Conservation (phyloP, 495 filamentous ascomycete species). For the Neurospora sp. region DNA sequence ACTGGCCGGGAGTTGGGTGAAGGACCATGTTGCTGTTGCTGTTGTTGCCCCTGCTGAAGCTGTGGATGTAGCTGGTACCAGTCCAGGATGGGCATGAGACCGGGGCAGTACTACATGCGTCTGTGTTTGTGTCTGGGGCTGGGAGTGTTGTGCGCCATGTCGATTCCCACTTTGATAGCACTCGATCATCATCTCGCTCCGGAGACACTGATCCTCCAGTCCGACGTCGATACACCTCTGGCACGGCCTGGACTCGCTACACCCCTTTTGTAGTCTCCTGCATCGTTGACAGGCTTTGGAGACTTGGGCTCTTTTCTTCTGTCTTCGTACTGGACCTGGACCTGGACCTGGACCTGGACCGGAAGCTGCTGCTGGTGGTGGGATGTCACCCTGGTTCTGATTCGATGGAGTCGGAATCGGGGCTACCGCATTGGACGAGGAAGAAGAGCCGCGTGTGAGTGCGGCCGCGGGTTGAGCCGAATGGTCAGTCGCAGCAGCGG, state of each 20-base stretch:
- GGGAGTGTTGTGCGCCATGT: background rate
- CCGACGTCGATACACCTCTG: conserved; percentile 17
- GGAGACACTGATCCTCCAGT: conserved; percentile 15
- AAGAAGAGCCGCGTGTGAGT: background rate
- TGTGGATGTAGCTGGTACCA: background rate
- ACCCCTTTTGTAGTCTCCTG: conserved; percentile 20
- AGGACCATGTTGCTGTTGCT: background rate
- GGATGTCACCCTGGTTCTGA: background rate
- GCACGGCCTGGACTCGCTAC: conserved; percentile 23
- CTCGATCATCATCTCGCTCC: background rate
- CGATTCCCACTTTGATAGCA: background rate
- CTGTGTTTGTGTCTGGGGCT: background rate
- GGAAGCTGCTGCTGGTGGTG: background rate
- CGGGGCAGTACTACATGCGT: background rate
- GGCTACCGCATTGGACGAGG: background rate
- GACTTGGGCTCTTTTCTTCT: conserved; percentile 13
- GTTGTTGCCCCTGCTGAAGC: background rate
- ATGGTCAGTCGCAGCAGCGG: background rate
- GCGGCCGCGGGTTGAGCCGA: background rate
- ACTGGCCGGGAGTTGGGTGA: background rate
- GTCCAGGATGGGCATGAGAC: background rate
- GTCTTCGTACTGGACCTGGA: background rate
- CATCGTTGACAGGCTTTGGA: conserved; percentile 23
- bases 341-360: background rate
- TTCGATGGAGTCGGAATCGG: too few relatives aligned